Conservation (phyloP, 108 stramenopile species). For the Pseudonitzschia multistriata region DNA sequence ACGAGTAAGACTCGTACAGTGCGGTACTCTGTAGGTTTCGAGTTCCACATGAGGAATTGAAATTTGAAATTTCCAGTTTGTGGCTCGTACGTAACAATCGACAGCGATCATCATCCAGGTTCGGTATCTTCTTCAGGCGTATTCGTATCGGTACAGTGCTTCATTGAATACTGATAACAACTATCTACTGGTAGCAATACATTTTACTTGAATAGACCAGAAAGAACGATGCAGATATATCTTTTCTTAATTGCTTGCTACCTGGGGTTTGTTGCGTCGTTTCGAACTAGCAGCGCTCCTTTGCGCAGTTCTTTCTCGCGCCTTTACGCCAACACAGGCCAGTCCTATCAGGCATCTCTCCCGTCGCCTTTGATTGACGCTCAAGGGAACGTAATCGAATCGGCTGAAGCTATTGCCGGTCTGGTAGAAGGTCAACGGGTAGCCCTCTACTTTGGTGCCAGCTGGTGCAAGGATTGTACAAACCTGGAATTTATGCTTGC, state of each 20-base stretch:
- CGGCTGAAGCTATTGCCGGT: slow-evolving; percentile 22
- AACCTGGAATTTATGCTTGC: slow-evolving; percentile 55
- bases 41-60: no score
- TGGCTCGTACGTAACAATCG: no score
- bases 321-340: background rate
- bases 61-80: no score
- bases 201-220: background rate
- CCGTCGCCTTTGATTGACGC: slow-evolving; percentile 20
- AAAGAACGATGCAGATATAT: background rate
- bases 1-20: no score
- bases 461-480: slow-evolving; percentile 67
- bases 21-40: no score
- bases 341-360: background rate
- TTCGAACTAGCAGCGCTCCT: background rate
- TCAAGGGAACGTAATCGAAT: slow-evolving; percentile 1
- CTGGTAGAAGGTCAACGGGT: slow-evolving; percentile 49
- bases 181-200: no score
- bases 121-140: no score
- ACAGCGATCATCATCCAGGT: no score
- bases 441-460: slow-evolving; percentile 63
- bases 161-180: no score
- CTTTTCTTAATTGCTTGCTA: background rate
- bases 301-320: background rate
- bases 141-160: no score
- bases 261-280: background rate